Evolutionary conservation across 257 asterid genomes (phyloP).

Genomic region (Jacaranda mimosifolia): DNA sequence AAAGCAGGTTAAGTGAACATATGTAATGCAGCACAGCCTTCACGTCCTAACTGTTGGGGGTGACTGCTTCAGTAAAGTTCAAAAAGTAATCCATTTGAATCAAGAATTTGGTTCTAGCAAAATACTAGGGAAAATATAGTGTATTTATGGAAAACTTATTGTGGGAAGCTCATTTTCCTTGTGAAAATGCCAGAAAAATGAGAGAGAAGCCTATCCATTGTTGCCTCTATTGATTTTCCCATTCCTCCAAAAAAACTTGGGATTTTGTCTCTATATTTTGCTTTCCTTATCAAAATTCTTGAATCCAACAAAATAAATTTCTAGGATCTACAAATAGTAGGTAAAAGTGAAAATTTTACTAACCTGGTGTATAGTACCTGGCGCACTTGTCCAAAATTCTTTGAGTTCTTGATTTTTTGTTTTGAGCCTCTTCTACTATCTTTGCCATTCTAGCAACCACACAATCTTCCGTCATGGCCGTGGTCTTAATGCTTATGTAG

Average conservation of each 20-base stretch:
- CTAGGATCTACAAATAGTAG: not conserved
- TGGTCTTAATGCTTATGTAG: constrained; percentile 67
- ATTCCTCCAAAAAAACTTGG: too few relatives aligned
- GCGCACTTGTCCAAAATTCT: constrained; percentile 86
- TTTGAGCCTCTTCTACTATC: constrained; percentile 93
- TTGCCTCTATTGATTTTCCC: too few relatives aligned
- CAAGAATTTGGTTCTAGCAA: not conserved
- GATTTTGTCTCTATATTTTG: too few relatives aligned
- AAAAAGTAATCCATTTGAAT: not conserved
- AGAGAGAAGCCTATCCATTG: too few relatives aligned
- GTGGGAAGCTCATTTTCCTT: too few relatives aligned
- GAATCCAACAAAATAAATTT: not conserved
- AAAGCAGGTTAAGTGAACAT: too few relatives aligned
- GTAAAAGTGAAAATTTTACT: not conserved
- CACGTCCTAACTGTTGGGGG: not conserved
- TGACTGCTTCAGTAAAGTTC: not conserved
- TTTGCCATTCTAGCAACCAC: constrained; percentile 88
- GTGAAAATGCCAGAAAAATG: too few relatives aligned
- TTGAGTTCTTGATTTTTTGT: constrained; percentile 71
- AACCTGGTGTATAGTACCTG: constrained; percentile 90
- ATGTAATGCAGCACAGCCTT: not conserved
- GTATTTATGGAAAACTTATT: too few relatives aligned
- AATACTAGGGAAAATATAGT: too few relatives aligned
- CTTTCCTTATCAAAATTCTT: too few relatives aligned
- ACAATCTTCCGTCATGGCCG: constrained; percentile 74